Evolutionary conservation across 2,329 filamentous ascomycete species (phyloP), one percentile per base, ranked within the genome.

Genomic region (Monilinia polystroma): DNA sequence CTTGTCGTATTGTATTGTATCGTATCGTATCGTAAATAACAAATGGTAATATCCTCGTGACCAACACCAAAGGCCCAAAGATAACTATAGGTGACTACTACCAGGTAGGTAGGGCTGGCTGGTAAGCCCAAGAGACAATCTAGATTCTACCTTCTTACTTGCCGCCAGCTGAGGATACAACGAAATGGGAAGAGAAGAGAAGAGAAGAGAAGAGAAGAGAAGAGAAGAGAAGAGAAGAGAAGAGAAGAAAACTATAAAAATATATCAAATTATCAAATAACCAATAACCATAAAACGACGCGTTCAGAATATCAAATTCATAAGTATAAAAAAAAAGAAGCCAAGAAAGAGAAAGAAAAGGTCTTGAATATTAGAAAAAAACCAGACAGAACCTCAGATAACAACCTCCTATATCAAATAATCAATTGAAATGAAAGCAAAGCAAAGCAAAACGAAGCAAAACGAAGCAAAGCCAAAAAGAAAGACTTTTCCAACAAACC

Each of bases 221-320:
- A 23, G 23, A 23, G 23, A 23, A 23, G 23, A 23, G 23, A 23
- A 23, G 26, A 59, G 49, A 10, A 38, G 26, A 47, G 18, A 1
- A n/a, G 10, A 32, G 32, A 8, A 43, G 41, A 43, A 43, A 16
- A 43, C 4, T 5, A 43, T 43, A 11, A 43, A 43, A 8, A 43
- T 11, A 43, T 23, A 23, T 23, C 23, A 23, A 23, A 47, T 2
- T 4, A 58, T 32, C 14, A n/a, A 12, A 45, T 12, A 11, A 12
- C 18, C 43, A 4, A 38, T 35, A 32, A 5, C n/a, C 10, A 16
- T 43, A 43, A 11, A 5, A 43, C 11, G 0, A n/a, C 20, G 35
- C 8, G n/a, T 56, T 43, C 29, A 26, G 54, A 43, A 56, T 56
- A 43, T 56, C 35, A 26, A 56, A 56, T 56, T 14, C 54, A 2